A percentile compares a stretch with the other conserved stretches of the same genome.
phyloP scores from a whole-genome alignment of 1,139 yeast species.

The Candida tunisiensis region DNA sequence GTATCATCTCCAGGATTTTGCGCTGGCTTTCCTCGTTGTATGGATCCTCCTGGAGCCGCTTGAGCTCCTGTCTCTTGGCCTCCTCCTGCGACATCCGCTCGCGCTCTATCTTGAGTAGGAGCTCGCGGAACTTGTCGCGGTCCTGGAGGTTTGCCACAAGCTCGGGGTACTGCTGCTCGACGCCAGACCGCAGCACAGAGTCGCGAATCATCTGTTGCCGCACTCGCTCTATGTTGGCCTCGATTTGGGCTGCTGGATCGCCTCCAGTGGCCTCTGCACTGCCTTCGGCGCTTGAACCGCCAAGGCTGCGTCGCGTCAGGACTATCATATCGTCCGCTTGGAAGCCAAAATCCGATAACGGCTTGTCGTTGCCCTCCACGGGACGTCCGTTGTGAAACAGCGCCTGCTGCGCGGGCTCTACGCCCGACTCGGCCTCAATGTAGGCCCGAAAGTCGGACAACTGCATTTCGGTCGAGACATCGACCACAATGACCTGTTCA shows the following conservation, averaged over 20 bases:
- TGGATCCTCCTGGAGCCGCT: slow-evolving; percentile 40
- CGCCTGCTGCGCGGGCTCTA: slow-evolving; percentile 30
- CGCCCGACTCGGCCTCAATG: slow-evolving; percentile 55
- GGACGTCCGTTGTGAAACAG: slow-evolving; percentile 30
- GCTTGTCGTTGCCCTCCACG: slow-evolving; percentile 20
- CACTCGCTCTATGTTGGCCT: slow-evolving; percentile 17
- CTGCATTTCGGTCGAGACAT: slow-evolving; percentile 46
- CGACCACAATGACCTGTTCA: slow-evolving; percentile 26
- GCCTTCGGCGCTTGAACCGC: too few species aligned
- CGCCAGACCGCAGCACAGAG: slow-evolving; percentile 16
- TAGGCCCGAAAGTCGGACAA: slow-evolving; percentile 61
- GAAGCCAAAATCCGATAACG: slow-evolving; percentile 31
- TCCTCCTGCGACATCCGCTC: slow-evolving; percentile 15
- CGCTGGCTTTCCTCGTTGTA: slow-evolving; percentile 61
- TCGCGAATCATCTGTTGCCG: slow-evolving; percentile 19
- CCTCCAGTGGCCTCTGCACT: slow-evolving; percentile 6
- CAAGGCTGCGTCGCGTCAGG: too few species aligned
- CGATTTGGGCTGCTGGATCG: slow-evolving; percentile 4
- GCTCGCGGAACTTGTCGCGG: slow-evolving; percentile 32
- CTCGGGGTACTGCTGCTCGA: slow-evolving; percentile 19
- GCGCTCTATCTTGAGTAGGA: slow-evolving; percentile 22
- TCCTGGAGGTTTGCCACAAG: slow-evolving; percentile 28
- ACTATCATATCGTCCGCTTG: slow-evolving; percentile 43
- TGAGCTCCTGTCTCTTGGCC: slow-evolving; percentile 31
- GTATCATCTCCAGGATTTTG: slow-evolving; percentile 48